Evolutionary conservation across 2,329 filamentous ascomycete genomes (phyloP), one percentile per base, ranked within the genome.

Genomic region (Dactylellina drechsleri): DNA sequence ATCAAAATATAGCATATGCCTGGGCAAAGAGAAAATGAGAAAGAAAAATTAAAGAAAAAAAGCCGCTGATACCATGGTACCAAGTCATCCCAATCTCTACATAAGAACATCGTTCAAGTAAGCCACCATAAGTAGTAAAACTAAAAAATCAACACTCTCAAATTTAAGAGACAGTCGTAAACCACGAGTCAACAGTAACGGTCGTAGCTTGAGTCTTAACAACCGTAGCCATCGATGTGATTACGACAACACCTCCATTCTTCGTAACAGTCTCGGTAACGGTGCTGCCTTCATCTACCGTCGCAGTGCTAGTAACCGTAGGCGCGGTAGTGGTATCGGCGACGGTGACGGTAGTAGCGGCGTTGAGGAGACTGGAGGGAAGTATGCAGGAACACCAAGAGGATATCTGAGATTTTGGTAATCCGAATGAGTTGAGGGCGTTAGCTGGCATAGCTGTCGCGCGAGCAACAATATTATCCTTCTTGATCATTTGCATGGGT

Each of bases 401-500:
- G 61, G 12, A 57, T 47, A 15, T 57, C 56, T 10, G 66, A 70
- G 23, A 70, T 8, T 36, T 60, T 62, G 15, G 36, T 8, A 13
- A 26, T 26, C 31, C 13, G 43, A 26, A 23, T 18, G 15, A 41
- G 16, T 31, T 5, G 36, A 56, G 6, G 10, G 31, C 6, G 10
- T 36, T 36, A 5, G 31, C 31, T 10, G 31, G 31, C 31, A 7
- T 36, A 5, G 31, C 31, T 36, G 31, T 36, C 2, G 31, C 31
- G 31, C 31, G 31, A 36, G 31, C 31, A 36, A 36, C 10, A 36
- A 70, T 57, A 10, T 50, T 50, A 13, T 60, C 56, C 56, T 56
- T 68, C 47, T 59, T 58, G n/a, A 47, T 18, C 64, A 15, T 67
- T 67, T 12, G 66, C 66, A 10, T 70, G 57, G 23, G 61, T 40